Conservation (phyloP, 2,329 filamentous ascomycete genomes). For the Clarireedia paspali region DNA sequence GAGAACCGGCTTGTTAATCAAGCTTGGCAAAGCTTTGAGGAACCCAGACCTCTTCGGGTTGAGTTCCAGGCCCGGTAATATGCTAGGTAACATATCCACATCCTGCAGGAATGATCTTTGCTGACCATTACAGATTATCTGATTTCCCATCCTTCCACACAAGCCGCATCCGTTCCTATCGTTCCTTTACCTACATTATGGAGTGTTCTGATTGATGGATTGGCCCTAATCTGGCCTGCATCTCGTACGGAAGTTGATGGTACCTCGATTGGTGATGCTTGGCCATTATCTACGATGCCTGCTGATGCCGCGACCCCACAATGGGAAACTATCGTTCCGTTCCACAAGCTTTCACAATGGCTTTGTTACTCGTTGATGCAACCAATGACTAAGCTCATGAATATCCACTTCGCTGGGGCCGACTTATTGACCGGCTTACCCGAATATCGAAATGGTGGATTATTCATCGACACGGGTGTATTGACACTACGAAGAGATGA, state of each 20-base stretch:
- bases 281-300: slow-evolving; percentile 82
- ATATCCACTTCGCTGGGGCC: slow-evolving; percentile 71
- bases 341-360: slow-evolving; percentile 95
- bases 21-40: slow-evolving; percentile 66
- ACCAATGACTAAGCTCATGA: slow-evolving; percentile 74
- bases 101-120: slow-evolving; percentile 15
- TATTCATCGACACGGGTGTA: slow-evolving; percentile 79
- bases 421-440: slow-evolving; percentile 82
- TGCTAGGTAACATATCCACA: slow-evolving; percentile 60
- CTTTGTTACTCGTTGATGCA: slow-evolving; percentile 90
- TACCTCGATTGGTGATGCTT: slow-evolving; percentile 83
- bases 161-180: slow-evolving; percentile 81
- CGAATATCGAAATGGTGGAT: slow-evolving; percentile 85
- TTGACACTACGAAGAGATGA: slow-evolving; percentile 67
- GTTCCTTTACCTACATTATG: slow-evolving; percentile 82
- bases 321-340: slow-evolving; percentile 79
- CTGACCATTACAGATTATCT: slow-evolving; percentile 63
- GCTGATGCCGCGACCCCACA: slow-evolving; percentile 41
- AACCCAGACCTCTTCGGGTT: slow-evolving; percentile 79
- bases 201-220: slow-evolving; percentile 81
- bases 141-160: slow-evolving; percentile 83
- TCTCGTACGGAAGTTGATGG: slow-evolving; percentile 84
- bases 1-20: slow-evolving; percentile 68
- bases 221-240: slow-evolving; percentile 81
- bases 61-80: slow-evolving; percentile 81